Percentiles rank a stretch among this genome's conserved stretches.
Evolutionary conservation across 805 yeast species (phyloP).

Genomic region (Candida silvatica): DNA sequence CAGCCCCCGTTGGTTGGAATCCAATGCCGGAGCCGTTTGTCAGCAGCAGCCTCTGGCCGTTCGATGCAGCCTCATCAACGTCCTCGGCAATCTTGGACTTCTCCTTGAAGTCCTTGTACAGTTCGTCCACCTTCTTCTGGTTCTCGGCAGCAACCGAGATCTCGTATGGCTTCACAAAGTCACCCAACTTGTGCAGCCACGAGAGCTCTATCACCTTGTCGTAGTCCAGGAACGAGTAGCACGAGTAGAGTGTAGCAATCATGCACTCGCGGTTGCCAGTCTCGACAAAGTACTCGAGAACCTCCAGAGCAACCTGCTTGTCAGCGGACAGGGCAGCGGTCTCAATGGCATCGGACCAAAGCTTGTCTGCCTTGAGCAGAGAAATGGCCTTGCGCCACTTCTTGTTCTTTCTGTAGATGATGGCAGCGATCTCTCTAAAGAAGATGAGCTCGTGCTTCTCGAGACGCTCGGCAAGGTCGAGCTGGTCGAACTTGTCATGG

Average conservation of each 20-base stretch:
- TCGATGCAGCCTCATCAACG: constrained; percentile 40
- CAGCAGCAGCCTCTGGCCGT: constrained; percentile 69
- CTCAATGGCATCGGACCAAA: constrained; percentile 91
- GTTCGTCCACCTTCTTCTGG: constrained; percentile 51
- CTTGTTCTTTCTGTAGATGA: constrained; percentile 87
- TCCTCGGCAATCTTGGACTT: constrained; percentile 52
- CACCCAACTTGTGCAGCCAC: constrained; percentile 81
- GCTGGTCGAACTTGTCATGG: constrained; percentile 84
- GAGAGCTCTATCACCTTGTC: constrained; percentile 85
- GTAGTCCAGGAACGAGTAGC: constrained; percentile 69
- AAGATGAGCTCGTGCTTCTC: constrained; percentile 87
- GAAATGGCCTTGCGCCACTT: constrained; percentile 87
- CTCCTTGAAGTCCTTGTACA: constrained; percentile 61
- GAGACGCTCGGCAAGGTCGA: constrained; percentile 85
- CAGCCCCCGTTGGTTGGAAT: constrained; percentile 64
- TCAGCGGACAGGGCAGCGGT: constrained; percentile 82
- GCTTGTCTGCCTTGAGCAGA: constrained; percentile 81
- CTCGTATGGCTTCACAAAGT: constrained; percentile 86
- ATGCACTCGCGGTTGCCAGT: constrained; percentile 95
- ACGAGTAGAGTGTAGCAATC: constrained; percentile 79
- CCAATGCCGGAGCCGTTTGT: constrained; percentile 70
- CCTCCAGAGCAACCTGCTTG: constrained; percentile 78
- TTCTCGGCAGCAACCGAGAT: constrained; percentile 81
- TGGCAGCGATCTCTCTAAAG: constrained; percentile 95
- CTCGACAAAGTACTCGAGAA: constrained; percentile 86